phyloP scores from a whole-genome alignment of 2,329 filamentous ascomycete species.

The Neodidymelliopsis sp. region DNA sequence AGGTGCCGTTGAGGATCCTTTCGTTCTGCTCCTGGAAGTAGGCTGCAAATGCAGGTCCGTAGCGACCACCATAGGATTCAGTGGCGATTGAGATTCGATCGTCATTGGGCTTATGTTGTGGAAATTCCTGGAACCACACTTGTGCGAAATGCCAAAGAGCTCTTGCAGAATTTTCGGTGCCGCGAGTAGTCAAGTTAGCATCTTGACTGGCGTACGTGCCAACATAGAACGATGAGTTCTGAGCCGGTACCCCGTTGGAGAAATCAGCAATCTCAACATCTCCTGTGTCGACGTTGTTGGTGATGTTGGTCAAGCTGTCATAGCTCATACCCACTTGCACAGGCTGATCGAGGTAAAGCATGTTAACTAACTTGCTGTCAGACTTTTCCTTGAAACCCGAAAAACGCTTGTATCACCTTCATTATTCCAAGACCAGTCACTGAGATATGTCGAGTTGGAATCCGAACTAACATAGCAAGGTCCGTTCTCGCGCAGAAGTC shows the following conservation, averaged over 20 bases:
- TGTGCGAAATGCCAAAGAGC: conserved; percentile 30
- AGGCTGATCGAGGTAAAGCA: conserved; percentile 74
- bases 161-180: conserved; percentile 32
- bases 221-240: conserved; percentile 10
- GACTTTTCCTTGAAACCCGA: not conserved
- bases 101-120: conserved; percentile 26
- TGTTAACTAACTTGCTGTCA: conserved; percentile 33
- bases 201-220: conserved; percentile 55
- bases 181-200: conserved; percentile 55
- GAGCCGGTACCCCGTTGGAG: conserved; percentile 20
- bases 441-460: conserved; percentile 59
- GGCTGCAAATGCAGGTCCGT: conserved; percentile 60
- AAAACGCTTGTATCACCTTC: conserved; percentile 42
- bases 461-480: conserved; percentile 51
- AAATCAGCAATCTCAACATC: conserved; percentile 28
- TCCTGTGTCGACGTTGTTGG: conserved; percentile 32
- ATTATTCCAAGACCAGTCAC: conserved; percentile 69
- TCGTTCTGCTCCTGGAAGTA: conserved; percentile 64
- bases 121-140: conserved; percentile 31
- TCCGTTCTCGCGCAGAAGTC: conserved; percentile 28
- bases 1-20: conserved; percentile 47
- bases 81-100: conserved; percentile 39
- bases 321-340: conserved; percentile 64
- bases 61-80: conserved; percentile 60
- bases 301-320: conserved; percentile 40